These are phyloP conservation scores for Acanthamoeba castellanii DNA, from an alignment of 208 protist genomes.

Conservation along the genomic window DNA sequence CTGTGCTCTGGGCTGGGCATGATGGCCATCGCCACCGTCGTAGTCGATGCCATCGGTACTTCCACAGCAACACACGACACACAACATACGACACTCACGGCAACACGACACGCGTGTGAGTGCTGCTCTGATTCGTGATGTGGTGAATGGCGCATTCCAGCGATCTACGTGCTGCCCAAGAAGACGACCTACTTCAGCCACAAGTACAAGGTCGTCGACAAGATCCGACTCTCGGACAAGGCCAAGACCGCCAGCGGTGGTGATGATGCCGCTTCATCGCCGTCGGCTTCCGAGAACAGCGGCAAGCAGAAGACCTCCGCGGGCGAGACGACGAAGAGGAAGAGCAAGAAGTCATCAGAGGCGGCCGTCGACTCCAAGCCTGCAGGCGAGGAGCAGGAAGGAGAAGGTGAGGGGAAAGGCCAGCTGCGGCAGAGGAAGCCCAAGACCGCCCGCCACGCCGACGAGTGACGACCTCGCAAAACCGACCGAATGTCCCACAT, in stretches of 20 bases:
- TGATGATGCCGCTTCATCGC: no score
- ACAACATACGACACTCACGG: no score
- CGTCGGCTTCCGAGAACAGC: no score
- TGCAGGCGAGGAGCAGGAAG: no score
- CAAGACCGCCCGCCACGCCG: not conserved
- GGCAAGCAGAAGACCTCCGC: no score
- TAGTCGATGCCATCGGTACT: slow-evolving; percentile 27
- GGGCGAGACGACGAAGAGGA: no score
- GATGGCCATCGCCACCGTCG: slow-evolving; percentile 62
- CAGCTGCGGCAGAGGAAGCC: not conserved
- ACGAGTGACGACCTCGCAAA: no score
- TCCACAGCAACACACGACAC: no score
- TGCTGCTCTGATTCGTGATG: no score
- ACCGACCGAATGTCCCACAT: no score
- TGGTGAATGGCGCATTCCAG: not conserved
- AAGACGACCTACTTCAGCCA: slow-evolving; percentile 50
- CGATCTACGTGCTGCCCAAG: slow-evolving; percentile 55
- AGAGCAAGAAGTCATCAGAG: no score
- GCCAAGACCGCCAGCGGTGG: not conserved
- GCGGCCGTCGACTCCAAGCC: no score
- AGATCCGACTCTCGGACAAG: not conserved
- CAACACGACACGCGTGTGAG: not conserved
- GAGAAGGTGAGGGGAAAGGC: not conserved
- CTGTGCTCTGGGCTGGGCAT: slow-evolving; percentile 62
- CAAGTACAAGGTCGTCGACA: slow-evolving; percentile 39